Base-by-base conservation (phyloP, 768 basidiomycete genomes). In the Tricholoma hemisulphureum region DNA sequence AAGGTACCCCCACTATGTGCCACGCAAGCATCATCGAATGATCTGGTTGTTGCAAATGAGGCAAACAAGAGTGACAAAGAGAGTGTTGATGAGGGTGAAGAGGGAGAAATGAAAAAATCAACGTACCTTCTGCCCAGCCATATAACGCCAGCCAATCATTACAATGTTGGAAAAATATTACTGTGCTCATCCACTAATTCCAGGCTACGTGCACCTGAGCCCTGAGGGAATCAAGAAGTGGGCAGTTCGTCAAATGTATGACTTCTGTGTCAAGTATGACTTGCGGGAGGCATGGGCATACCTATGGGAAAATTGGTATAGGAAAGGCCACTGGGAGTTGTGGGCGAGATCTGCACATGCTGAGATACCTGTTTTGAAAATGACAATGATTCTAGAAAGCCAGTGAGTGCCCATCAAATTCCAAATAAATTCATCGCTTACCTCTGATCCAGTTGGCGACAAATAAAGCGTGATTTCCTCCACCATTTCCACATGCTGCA, bases 381-480 rank as follows among this genome's bases (percentile, higher is more conserved):
- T 66, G 7, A 69, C 68, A 10, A 71, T 71, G 69, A 65, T 66
- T 32, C 45, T 68, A 39, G 67, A 73, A 62, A 65, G 60, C 64
- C 67, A 70, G 70, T 69, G 31, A 64, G 67, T 39, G 18, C 6
- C 16, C 37, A 39, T 61, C 24, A 35, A 14, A 46, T 9, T 18
- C 18, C 13, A 13, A 9, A 11, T 39, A 23, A 46, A 55, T 43
- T 41, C 18, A 53, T 43, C 14, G 13, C 14, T 39, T 21, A 62
- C 11, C 23, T 24, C 34, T 37, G 18, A 53, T 31, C 32, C 35
- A 73, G 73, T 61, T 75, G 73, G 74, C 60, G 67, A 7, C 61
- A 53, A 7, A 74, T 75, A 43, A 75, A 75, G 41, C 55, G 68
- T 21, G 69, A 75, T 51, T 73, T 67, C 50, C 63, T 75, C 3